Evolutionary conservation across 305 asterid species (phyloP), one percentile per base, ranked within the genome.

Genomic region (Plantago coronopus): DNA sequence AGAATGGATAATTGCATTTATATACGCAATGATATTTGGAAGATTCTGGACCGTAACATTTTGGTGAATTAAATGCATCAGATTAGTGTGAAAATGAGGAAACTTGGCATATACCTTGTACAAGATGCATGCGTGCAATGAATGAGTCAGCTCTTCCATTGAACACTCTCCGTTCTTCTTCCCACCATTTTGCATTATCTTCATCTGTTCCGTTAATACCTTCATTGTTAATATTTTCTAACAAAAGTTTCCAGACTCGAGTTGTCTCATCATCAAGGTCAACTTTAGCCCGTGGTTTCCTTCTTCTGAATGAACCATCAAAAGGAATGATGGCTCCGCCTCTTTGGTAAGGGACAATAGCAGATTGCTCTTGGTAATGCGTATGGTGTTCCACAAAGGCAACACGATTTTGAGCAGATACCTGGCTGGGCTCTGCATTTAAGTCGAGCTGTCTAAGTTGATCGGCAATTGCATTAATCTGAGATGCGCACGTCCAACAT

Each of bases 41-140:
- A n/a, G n/a, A n/a, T n/a, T n/a, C 31, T 25, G 31, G 31, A 5
- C 51, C 49, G 57, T 21, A 45, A 25, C 58, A 57, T 48, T 46
- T 60, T 37, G 12, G 43, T 38, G 43, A 11, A 14, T 15, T 11
- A 15, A 38, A 38, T 60, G 34, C 31, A 21, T 44, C 17, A 51
- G 70, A 56, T 21, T 60, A 37, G 48, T 50, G 13, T 20, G 16
- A 37, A 53, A 66, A 61, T 44, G 60, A 42, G 42, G 63, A 40
- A 43, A 48, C 19, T 61, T 59, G 31, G 61, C 43, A 38, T 11
- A 11, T 83, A 90, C 99, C 99, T 86, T 90, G 99, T 65, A 94
- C 95, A 64, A 88, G 96, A 77, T 84, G 99, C 99, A 94, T 90
- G 62, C 96, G 84, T 57, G 97, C 96, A 57, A 94, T 85, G 72